Base-by-base conservation (phyloP, 306 rosid genomes). In the Senna siamea region DNA sequence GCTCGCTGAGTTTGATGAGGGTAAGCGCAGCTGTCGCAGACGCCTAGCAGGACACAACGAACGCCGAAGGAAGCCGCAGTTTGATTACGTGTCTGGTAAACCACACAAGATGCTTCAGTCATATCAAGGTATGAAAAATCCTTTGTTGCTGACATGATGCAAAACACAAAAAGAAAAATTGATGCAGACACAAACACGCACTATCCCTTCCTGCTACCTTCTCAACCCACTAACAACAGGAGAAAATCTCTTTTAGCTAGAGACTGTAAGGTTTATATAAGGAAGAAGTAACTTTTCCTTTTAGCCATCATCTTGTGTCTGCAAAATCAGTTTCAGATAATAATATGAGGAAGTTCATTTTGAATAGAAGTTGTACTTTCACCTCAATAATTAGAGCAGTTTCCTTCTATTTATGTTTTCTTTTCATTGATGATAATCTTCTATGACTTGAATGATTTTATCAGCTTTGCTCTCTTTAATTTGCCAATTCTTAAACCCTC, bases 1-100 rank as follows among this genome's bases (percentile, higher is more conserved):
- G 82, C 89, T 91, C 20, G 80, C 80, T 38, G 97, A 89, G 77
- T 91, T 91, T 40, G 97, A 91, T 59, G 91, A 85, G 57, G 89
- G 83, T 30, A 91, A 89, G 88, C 97, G 95, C 69, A 91, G 97
- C 66, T 91, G 97, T 75, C 92, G 97, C 34, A 87, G 92, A 73
- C 97, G 95, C 78, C 82, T 91, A 50, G 97, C 95, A 12, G 97
- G 95, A 76, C 97, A 91, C 69, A 91, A 91, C 75, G 86, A 89
- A 69, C 95, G 97, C 23, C 80, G 97, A 68, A 85, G 97, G 84
- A 91, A 87, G 77, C 88, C 92, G 65, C 94, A 82, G 53, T 72
- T 75, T 57, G 87, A 91, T 78, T 78, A 82, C 73, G 72, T 85
- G 61, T 75, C 87, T 76, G 74, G 80, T 67, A 88, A 76, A 75